phyloP scores from a whole-genome alignment of 176 grass and related monocot genomes.

The Rhynchospora tenuis region DNA sequence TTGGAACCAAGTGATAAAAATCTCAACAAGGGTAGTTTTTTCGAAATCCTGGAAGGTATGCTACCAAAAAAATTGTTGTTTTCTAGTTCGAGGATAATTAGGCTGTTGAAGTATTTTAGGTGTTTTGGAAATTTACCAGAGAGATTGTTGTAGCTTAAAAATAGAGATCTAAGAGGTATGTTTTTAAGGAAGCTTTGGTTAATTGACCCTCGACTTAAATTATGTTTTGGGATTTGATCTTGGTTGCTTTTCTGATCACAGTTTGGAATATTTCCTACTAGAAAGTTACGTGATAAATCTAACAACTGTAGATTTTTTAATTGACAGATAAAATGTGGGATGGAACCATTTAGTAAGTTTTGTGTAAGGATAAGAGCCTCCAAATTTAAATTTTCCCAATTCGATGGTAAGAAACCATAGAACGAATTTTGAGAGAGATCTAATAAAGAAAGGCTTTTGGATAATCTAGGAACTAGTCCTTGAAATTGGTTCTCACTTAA shows the following conservation, averaged over 20 bases:
- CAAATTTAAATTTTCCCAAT: background rate
- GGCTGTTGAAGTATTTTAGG: background rate
- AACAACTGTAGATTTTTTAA: background rate
- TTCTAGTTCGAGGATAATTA: constrained; percentile 23
- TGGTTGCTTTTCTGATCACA: background rate
- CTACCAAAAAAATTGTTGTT: constrained; percentile 14
- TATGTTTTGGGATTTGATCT: background rate
- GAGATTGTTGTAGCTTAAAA: constrained; percentile 19
- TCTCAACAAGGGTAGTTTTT: background rate
- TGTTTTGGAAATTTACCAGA: constrained; percentile 14
- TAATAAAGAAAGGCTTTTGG: background rate
- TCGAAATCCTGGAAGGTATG: constrained; percentile 11
- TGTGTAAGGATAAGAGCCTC: background rate
- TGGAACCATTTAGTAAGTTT: background rate
- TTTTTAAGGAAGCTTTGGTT: background rate
- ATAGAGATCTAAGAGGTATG: background rate
- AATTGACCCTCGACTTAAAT: background rate
- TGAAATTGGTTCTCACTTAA: background rate
- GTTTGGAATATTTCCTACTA: constrained; percentile 1
- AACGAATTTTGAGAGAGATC: constrained; percentile 20
- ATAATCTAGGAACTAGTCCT: background rate
- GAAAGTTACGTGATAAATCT: constrained; percentile 20
- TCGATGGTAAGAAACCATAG: background rate
- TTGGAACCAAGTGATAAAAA: constrained; percentile 3
- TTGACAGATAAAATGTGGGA: background rate